A percentile compares a stretch with the other conserved stretches of the same genome.
Conservation (phyloP, 139 green algal genomes). For the Coelastrella sp. region DNA sequence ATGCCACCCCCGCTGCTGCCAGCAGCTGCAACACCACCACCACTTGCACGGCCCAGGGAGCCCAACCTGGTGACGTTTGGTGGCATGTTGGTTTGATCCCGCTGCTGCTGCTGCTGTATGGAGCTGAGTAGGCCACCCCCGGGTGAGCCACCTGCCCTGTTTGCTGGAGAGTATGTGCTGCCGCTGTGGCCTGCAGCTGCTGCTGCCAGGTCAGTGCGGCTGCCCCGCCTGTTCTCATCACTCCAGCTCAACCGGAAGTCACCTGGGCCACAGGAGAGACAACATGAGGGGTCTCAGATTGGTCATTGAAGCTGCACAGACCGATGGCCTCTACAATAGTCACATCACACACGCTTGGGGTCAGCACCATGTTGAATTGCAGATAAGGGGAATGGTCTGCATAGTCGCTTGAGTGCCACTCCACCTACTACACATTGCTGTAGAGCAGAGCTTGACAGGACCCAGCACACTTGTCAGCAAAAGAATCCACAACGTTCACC, state of each 20-base stretch:
- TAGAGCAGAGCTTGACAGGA: too few species aligned
- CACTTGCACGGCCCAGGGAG: background rate
- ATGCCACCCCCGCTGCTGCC: background rate
- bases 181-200: background rate
- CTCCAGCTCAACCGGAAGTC: conserved; percentile 40
- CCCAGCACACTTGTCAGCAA: too few species aligned
- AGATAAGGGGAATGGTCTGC: too few species aligned
- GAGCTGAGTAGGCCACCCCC: background rate
- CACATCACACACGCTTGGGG: too few species aligned
- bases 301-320: too few species aligned
- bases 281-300: too few species aligned
- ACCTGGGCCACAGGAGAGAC: background rate
- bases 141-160: background rate
- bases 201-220: conserved; percentile 38
- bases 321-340: too few species aligned
- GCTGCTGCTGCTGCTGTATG: conserved; percentile 24
- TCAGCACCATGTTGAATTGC: too few species aligned
- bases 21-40: background rate
- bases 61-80: background rate
- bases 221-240: conserved; percentile 33
- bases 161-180: background rate
- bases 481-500: too few species aligned
- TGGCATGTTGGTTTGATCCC: background rate
- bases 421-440: too few species aligned
- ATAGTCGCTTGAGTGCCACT: too few species aligned